These are phyloP conservation scores for Trematosphaeria pertusa DNA, from an alignment of 2,329 filamentous ascomycete species.

Conservation along the genomic window DNA sequence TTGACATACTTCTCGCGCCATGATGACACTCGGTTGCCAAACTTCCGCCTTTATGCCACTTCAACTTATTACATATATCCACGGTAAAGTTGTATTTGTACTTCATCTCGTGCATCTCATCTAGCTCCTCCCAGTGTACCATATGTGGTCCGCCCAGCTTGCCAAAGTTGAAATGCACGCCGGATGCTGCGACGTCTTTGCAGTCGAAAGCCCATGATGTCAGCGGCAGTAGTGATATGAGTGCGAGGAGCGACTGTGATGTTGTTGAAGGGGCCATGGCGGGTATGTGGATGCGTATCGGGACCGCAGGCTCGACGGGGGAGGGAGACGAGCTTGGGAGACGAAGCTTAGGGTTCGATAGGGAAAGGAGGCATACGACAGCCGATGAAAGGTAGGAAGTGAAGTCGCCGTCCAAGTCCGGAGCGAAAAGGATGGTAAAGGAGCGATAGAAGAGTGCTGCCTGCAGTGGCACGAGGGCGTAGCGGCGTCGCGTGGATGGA, in stretches of 20 bases:
- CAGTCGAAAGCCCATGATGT: conserved; percentile 61
- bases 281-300: conserved; percentile 17
- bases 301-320: conserved; percentile 7
- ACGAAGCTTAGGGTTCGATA: conserved; percentile 3
- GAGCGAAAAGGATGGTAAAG: background rate
- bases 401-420: background rate
- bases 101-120: conserved; percentile 56
- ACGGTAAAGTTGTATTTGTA: conserved; percentile 83
- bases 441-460: conserved; percentile 1
- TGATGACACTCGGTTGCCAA: conserved; percentile 68
- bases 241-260: conserved; percentile 26
- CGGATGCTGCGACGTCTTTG: conserved; percentile 65
- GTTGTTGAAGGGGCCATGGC: conserved; percentile 40
- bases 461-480: background rate
- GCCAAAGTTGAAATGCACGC: conserved; percentile 68
- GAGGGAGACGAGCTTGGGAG: background rate
- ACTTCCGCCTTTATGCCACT: conserved; percentile 61
- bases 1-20: conserved; percentile 71
- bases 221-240: conserved; percentile 32
- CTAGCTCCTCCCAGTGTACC: conserved; percentile 62
- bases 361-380: conserved; percentile 16
- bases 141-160: conserved; percentile 71
- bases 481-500: conserved; percentile 11
- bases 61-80: conserved; percentile 75
- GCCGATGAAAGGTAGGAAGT: background rate